A percentile compares a stretch with the other conserved stretches of the same genome.
These are phyloP conservation scores for Candida gigantensis DNA, from an alignment of 1,139 yeast species.

Conservation along the genomic window DNA sequence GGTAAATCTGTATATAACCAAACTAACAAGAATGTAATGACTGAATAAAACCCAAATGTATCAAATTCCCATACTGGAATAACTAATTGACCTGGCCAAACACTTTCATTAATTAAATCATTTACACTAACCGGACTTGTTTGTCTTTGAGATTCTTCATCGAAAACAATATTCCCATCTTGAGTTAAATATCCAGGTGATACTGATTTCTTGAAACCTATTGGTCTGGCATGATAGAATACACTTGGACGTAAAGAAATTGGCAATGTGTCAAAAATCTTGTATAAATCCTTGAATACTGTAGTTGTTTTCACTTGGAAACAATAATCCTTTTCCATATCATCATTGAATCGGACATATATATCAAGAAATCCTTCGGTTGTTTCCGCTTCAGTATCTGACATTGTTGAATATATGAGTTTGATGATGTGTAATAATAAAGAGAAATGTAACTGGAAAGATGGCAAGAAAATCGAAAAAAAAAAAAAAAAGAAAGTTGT, in stretches of 20 bases:
- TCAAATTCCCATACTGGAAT: conserved; percentile 77
- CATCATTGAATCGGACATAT: conserved; percentile 82
- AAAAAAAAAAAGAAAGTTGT: too few relatives aligned
- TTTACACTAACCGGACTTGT: conserved; percentile 40
- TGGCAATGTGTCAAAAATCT: conserved; percentile 67
- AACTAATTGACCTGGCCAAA: conserved; percentile 90
- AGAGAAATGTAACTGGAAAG: not conserved
- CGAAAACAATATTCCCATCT: conserved; percentile 77
- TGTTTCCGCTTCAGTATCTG: conserved; percentile 10
- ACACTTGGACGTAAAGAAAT: conserved; percentile 78
- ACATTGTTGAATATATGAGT: not conserved
- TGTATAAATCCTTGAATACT: conserved; percentile 57
- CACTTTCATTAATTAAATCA: conserved; percentile 55
- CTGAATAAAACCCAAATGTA: conserved; percentile 45
- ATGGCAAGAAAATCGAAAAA: not conserved
- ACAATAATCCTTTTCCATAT: conserved; percentile 85
- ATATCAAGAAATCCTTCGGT: conserved; percentile 53
- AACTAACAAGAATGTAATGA: conserved; percentile 46
- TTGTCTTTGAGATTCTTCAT: conserved; percentile 53
- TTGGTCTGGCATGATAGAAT: conserved; percentile 66
- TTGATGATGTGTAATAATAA: not conserved
- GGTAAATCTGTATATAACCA: conserved; percentile 97
- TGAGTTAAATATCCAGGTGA: conserved; percentile 85
- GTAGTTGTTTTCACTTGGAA: conserved; percentile 66
- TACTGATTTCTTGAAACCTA: conserved; percentile 64